Percentiles rank a stretch among this genome's conserved stretches.
These are phyloP conservation scores for Paradendryphiella salina DNA, from an alignment of 2,329 filamentous ascomycete species.

Conservation along the genomic window DNA sequence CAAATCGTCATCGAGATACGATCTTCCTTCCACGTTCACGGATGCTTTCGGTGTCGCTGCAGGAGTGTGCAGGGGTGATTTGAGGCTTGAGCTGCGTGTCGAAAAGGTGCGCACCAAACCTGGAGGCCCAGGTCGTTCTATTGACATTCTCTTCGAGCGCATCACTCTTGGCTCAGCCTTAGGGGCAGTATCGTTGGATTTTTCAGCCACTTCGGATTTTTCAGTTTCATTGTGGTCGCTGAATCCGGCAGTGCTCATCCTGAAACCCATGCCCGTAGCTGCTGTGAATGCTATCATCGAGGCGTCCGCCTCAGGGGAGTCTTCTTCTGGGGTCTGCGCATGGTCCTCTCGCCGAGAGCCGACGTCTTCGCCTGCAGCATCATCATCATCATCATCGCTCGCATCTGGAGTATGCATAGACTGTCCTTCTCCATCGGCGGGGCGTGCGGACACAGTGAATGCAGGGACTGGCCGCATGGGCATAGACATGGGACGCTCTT, in stretches of 20 bases:
- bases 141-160: constrained; percentile 44
- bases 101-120: constrained; percentile 44
- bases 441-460: constrained; percentile 22
- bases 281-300: constrained; percentile 41
- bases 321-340: neutral
- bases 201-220: constrained; percentile 25
- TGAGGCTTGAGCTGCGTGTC: constrained; percentile 35
- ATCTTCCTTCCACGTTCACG: constrained; percentile 24
- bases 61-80: constrained; percentile 28
- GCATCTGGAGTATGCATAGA: neutral
- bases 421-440: constrained; percentile 1
- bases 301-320: constrained; percentile 25
- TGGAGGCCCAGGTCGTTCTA: constrained; percentile 39
- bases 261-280: constrained; percentile 38
- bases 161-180: constrained; percentile 38
- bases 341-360: constrained; percentile 11
- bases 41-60: constrained; percentile 19
- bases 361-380: constrained; percentile 12
- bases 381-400: neutral
- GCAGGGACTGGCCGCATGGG: constrained; percentile 28
- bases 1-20: constrained; percentile 35
- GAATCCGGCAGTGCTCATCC: constrained; percentile 27
- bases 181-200: constrained; percentile 24
- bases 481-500: constrained; percentile 39
- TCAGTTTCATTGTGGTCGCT: constrained; percentile 14